A percentile compares a stretch with the other conserved stretches of the same genome.
phyloP scores from a whole-genome alignment of 2,329 filamentous ascomycete species.

The Penicillium sp. region DNA sequence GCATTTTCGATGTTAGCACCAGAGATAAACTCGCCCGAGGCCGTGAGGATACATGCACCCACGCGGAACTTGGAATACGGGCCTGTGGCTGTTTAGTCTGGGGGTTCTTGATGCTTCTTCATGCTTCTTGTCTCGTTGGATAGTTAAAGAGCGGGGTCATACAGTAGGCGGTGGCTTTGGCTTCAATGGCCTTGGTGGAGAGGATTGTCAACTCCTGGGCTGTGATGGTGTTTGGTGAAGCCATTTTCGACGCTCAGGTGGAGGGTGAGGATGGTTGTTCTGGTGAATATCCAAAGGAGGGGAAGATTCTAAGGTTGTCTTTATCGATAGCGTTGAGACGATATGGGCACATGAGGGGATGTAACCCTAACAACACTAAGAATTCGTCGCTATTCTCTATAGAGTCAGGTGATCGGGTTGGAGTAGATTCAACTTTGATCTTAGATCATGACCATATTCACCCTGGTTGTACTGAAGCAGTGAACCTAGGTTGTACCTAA shows the following conservation, averaged over 20 bases:
- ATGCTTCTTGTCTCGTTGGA: neutral
- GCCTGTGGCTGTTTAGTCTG: slow-evolving; percentile 41
- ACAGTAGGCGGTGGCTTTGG: slow-evolving; percentile 80
- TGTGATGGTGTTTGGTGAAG: slow-evolving; percentile 44
- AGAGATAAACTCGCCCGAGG: slow-evolving; percentile 55
- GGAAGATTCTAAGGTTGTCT: neutral
- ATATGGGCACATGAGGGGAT: no score
- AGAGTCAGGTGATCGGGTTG: no score
- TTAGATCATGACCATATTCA: no score
- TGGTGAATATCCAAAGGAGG: neutral
- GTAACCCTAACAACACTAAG: neutral
- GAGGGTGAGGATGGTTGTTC: neutral
- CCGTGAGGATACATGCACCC: slow-evolving; percentile 70
- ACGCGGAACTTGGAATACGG: slow-evolving; percentile 92
- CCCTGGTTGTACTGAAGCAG: no score
- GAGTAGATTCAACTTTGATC: no score
- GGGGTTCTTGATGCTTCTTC: neutral
- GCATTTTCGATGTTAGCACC: slow-evolving; percentile 95
- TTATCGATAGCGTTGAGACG: neutral
- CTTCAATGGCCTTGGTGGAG: slow-evolving; percentile 59
- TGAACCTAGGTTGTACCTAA: no score
- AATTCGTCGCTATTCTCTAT: neutral
- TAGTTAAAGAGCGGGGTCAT: slow-evolving; percentile 34
- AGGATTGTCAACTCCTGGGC: slow-evolving; percentile 63
- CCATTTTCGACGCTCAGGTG: neutral